Evolutionary conservation across 1,284 basidiomycete species (phyloP).

Genomic region (Cystobasidium pallidum): DNA sequence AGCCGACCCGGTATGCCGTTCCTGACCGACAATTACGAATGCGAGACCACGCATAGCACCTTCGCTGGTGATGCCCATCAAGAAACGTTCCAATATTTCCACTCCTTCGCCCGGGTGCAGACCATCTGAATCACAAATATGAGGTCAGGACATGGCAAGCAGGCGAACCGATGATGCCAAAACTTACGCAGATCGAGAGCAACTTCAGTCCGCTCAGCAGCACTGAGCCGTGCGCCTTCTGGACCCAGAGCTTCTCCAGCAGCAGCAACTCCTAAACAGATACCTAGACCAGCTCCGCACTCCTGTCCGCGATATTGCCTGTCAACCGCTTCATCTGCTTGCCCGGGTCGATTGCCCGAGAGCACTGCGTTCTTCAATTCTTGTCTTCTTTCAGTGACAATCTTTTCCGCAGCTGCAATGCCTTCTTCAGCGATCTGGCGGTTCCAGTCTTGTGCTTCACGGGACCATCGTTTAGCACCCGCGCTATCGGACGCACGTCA

Average conservation of each 20-base stretch:
- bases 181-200: constrained; percentile 65
- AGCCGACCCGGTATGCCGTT: constrained; percentile 89
- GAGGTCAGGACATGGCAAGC: constrained; percentile 46
- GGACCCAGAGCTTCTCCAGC: constrained; percentile 47
- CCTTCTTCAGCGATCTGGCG: constrained; percentile 85
- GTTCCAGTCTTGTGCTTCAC: constrained; percentile 91
- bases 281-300: constrained; percentile 79
- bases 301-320: constrained; percentile 72
- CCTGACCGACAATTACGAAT: constrained; percentile 89
- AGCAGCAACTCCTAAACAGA: constrained; percentile 76
- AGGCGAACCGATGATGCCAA: constrained; percentile 14
- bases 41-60: constrained; percentile 61
- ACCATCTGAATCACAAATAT: constrained; percentile 50
- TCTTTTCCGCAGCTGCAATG: constrained; percentile 70
- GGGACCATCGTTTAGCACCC: constrained; percentile 86
- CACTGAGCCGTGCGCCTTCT: constrained; percentile 60
- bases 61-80: constrained; percentile 63
- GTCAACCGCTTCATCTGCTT: constrained; percentile 62
- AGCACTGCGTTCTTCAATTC: constrained; percentile 74
- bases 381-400: constrained; percentile 77
- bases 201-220: constrained; percentile 80
- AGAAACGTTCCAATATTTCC: constrained; percentile 85
- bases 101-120: constrained; percentile 89
- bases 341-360: constrained; percentile 46
- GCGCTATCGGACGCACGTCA: constrained; percentile 57